Base-by-base conservation (phyloP, 768 basidiomycete genomes). In the Trametes maxima region DNA sequence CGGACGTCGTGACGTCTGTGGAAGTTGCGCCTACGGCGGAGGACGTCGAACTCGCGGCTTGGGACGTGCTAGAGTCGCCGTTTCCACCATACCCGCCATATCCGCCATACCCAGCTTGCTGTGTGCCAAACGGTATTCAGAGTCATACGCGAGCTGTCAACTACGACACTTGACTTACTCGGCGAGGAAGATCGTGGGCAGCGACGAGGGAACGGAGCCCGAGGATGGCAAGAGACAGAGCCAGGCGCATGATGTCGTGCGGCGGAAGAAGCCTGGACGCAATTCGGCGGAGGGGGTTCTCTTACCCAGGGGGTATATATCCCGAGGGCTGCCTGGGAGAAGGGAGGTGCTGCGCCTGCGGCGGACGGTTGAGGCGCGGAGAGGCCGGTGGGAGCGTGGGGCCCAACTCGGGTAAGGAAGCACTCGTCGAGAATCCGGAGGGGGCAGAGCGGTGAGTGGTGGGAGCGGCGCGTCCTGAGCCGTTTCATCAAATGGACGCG, bases 301-400 rank as follows among this genome's bases (percentile, higher is more conserved):
- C 21, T 48, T 60, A 54, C 64, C 64, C 64, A 61, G 59, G 59
- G 35, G 50, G 44, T 65, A 60, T 65, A 61, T 65, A 61, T 60
- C 45, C 37, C 44, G 52, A 42, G 49, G 33, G 54, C 50, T 51
- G 58, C 44, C 54, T 64, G 63, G 58, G 59, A 59, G 44, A 17
- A 22, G 40, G 54, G 25, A 52, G 54, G 54, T 60, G 63, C 63
- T 64, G 63, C 63, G 63, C 58, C n/a, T 44, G 58, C 43, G 40
- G 51, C 55, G 56, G 56, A 36, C 52, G 51, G 42, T 25, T 28
- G 11, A 46, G 51, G 59, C 46, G 46, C 36, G 57, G 62, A 21
- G 61, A 53, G 42, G 42, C 54, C 42, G 62, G 62, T 63, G 62
- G 48, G 62, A 63, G 53, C 48, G 39, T 16, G 28, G 28, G 17